Percentiles rank a stretch among this genome's conserved stretches.
Evolutionary conservation across 1,139 yeast genomes (phyloP).

Genomic region (Scheffersomyces cryptocercus): DNA sequence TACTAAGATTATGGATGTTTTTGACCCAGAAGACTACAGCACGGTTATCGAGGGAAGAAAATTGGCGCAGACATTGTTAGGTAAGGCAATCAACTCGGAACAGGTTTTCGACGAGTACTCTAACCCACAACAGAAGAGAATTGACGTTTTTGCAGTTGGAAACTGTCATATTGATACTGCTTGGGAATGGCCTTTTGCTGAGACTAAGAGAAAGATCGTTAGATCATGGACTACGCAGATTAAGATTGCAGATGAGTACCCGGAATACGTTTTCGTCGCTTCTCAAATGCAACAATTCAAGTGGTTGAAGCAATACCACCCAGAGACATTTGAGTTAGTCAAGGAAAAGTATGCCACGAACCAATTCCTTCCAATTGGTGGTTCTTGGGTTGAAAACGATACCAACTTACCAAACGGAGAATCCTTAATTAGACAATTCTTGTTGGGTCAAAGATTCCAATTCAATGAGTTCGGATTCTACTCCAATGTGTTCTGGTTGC

Average conservation of each 20-base stretch:
- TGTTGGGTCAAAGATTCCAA: slow-evolving; percentile 86
- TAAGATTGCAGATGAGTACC: slow-evolving; percentile 79
- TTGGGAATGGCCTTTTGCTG: slow-evolving; percentile 98
- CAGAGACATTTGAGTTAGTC: slow-evolving; percentile 66
- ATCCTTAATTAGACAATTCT: slow-evolving; percentile 81
- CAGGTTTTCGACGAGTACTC: slow-evolving; percentile 51
- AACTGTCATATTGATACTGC: slow-evolving; percentile 98
- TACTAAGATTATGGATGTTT: slow-evolving; percentile 77
- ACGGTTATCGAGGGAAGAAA: slow-evolving; percentile 63
- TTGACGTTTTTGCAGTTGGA: slow-evolving; percentile 78
- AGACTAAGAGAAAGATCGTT: slow-evolving; percentile 86
- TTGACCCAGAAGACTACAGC: slow-evolving; percentile 56
- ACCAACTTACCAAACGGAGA: slow-evolving; percentile 94
- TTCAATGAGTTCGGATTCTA: slow-evolving; percentile 74
- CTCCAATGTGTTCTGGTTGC: slow-evolving; percentile 85
- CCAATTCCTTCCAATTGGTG: slow-evolving; percentile 88
- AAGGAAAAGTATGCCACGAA: slow-evolving; percentile 68
- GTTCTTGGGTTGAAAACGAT: slow-evolving; percentile 97
- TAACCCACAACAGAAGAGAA: slow-evolving; percentile 20
- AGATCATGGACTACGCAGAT: slow-evolving; percentile 96
- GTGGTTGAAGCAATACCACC: slow-evolving; percentile 87
- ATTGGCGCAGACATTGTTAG: slow-evolving; percentile 65
- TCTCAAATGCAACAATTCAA: slow-evolving; percentile 95
- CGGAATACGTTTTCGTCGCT: slow-evolving; percentile 92
- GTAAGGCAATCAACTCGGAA: slow-evolving; percentile 61